Evolutionary conservation across 2,329 filamentous ascomycete species (phyloP), one percentile per base, ranked within the genome.

Genomic region (Diplodia mutila): DNA sequence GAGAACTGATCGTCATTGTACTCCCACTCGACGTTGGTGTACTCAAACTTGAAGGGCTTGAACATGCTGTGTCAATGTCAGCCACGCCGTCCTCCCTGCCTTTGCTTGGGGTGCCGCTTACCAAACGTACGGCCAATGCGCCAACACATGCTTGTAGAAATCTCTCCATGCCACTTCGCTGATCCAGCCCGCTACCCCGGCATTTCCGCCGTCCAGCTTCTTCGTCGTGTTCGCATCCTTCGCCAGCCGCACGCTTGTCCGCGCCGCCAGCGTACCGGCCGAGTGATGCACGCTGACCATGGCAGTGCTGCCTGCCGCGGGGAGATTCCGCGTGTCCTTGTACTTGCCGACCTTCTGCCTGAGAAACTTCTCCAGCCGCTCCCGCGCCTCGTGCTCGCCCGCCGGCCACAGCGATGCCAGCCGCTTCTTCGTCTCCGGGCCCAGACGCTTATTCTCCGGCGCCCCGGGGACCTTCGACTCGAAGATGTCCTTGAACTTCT

Each of bases 131-230:
- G 94, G 94, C 92, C 92, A 97, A 69, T 94, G 82, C 0, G 89
- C 91, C 5, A 97, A 80, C 3, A 97, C 91, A 75, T 95, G 91
- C 73, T 90, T 92, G 80, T 96, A 96, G 74, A 96, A 96, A 73
- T 96, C 92, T 16, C 92, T 84, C 92, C 92, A 95, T 0, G 91
- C 92, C 3, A 96, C 84, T 77, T 96, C 92, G 65, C 89, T 89
- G 70, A 95, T 92, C 92, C 92, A 96, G 0, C 84, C 83, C 61
- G 85, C 82, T 67, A 91, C 89, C 0, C 91, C 91, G 18, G 86
- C 79, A 23, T 85, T 84, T 0, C 90, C 90, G 1, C 82, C 86
- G 69, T 93, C 87, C 1, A 97, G 83, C 67, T 87, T 83, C 34
- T 83, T 87, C 1, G 85, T 86, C 29, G 81, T 87, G 73, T 92